Evolutionary conservation across 345 rosid genomes (phyloP).

Genomic region (Arabidopsis suecica): DNA sequence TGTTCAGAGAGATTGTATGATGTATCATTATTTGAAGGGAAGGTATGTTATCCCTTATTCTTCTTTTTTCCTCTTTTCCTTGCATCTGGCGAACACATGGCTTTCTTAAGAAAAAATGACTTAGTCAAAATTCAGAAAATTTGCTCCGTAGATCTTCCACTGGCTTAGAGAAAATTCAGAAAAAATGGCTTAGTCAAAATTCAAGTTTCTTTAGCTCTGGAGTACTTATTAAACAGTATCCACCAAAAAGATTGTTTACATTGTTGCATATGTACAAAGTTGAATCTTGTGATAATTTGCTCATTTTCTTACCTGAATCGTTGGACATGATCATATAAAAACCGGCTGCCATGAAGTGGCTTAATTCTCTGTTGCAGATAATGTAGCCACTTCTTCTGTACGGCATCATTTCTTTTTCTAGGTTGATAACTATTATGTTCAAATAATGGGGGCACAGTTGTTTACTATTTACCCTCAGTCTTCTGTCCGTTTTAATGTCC

Average conservation of each 20-base stretch:
- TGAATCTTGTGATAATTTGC: conserved; percentile 10
- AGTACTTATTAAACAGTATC: background rate
- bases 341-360: background rate
- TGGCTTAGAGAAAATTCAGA: background rate
- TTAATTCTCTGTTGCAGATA: conserved; percentile 6
- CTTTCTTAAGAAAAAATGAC: background rate
- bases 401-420: conserved; percentile 3
- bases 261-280: background rate
- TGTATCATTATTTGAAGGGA: conserved; percentile 87
- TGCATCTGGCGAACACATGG: conserved; percentile 20
- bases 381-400: conserved; percentile 11
- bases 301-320: background rate
- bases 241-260: background rate
- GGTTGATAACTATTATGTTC: conserved; percentile 18
- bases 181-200: background rate
- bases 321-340: conserved; percentile 14
- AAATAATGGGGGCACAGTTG: conserved; percentile 1
- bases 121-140: background rate
- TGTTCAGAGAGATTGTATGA: conserved; percentile 91
- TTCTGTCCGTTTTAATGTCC: conserved; percentile 11
- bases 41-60: conserved; percentile 51
- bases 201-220: background rate
- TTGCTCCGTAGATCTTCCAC: background rate
- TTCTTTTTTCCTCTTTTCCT: background rate
- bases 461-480: background rate